Base-by-base conservation (phyloP, 305 asterid species). In the Vinca major region DNA sequence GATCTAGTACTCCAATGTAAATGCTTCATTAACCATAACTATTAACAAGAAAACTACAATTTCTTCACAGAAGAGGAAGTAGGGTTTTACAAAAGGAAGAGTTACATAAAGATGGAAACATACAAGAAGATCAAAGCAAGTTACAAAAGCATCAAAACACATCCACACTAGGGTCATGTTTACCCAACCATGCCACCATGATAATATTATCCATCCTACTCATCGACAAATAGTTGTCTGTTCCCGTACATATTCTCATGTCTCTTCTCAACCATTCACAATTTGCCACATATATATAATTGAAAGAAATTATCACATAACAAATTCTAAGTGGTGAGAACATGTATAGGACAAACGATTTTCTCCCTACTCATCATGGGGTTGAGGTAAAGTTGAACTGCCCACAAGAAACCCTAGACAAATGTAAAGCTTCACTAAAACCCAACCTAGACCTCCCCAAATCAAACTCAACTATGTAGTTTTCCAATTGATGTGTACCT, bases 401-500 rank as follows among this genome's bases (percentile, higher is more conserved):
- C 45, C 76, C 74, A 70, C 83, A 76, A 58, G 69, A 66, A 33
- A 58, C 73, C 50, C 80, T 79, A 7, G 73, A 67, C 5, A 70
- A 33, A 75, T 70, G 4, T 37, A 84, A 79, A 1, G 89, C 78
- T 26, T 75, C 73, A 64, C 77, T 77, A 11, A 86, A 81, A 5
- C 75, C 78, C 19, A 88, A 80, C 74, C 77, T 72, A 0, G 88
- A 81, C 0, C 77, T 62, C 20, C 13, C 84, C 74, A 88, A 40
- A 69, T 90, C 96, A 61, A 88, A 86, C 65, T 85, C 88, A 79
- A 88, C 56, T 16, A 78, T 65, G 71, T 74, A 84, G 44, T 90
- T 89, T 76, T 79, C 83, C 78, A 88, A 39, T 48, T 90, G 97
- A 73, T 74, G 83, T 10, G 80, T 81, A 12, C 95, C 96, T 40